Evolutionary conservation across 2,329 filamentous ascomycete species (phyloP), one percentile per base, ranked within the genome.

Genomic region (Aciculosporium take): DNA sequence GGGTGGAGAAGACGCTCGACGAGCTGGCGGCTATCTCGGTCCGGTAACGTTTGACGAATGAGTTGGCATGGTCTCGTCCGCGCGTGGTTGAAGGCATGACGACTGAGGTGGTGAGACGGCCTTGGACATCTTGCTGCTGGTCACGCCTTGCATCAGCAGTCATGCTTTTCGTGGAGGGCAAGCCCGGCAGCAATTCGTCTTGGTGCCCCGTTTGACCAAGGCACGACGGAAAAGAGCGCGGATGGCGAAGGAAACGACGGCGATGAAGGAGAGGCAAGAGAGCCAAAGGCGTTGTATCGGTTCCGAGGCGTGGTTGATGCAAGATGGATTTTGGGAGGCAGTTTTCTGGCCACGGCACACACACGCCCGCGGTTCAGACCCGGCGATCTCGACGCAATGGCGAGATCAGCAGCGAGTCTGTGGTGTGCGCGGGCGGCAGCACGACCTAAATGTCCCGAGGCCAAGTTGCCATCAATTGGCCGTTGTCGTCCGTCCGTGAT

Each of bases 21-120:
- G 77, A 69, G 61, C 79, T 83, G 34, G 85, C 84, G 46, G 84
- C 77, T 49, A 91, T 77, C 63, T 89, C 82, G 37, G 81, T 88
- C 49, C 83, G 75, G 61, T 91, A 89, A 50, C 72, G 73, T 65
- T 85, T 87, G 54, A 81, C 68, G 66, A 80, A 54, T 21, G 51
- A 51, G 43, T 57, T 49, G 46, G 81, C 51, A 40, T 47, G 48
- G 29, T 51, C 45, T 48, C 46, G 46, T 49, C 45, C 45, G 42
- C 46, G 43, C 31, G 46, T 47, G 41, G 48, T 47, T 34, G 47
- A 44, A 53, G 52, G 49, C 55, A 56, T 57, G 53, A 49, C 53
- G 47, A 49, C 48, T 49, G 54, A 47, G 43, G 46, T 41, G 48
- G 51, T 35, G 40, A 44, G 53, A 55, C 51, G 56, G 46, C 50